Evolutionary conservation across 345 rosid genomes (phyloP), one percentile per base, ranked within the genome.

Genomic region (Citrus inodora): DNA sequence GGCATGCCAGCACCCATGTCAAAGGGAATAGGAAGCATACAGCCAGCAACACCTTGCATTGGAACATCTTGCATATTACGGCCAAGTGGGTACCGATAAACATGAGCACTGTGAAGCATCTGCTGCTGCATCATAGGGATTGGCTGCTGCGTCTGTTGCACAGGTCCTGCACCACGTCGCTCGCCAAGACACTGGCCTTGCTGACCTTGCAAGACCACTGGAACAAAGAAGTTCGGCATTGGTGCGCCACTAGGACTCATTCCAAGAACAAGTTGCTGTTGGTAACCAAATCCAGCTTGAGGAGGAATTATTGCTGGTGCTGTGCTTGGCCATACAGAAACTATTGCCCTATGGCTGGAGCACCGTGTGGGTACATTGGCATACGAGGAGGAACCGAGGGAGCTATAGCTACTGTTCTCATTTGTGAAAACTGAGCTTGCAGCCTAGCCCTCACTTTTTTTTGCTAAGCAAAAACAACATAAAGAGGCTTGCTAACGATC

Each of bases 231-330:
- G 78, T 90, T 90, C 42, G 90, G 92, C 83, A 89, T 83, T n/a
- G 94, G 92, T 22, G 84, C 90, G 4, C 88, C 90, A 61, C 90
- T 90, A 46, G 97, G 94, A 76, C 94, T 85, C 90, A 90, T 92
- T 65, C 92, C 94, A 37, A 92, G 90, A 81, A 90, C 89, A 70
- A 92, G 92, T 77, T 89, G 97, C 79, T 89, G 94, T 82, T 88
- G 97, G 81, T 89, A 92, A 42, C 94, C 92, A 86, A 90, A 92
- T 38, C 94, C 90, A 81, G 92, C 89, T 78, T 89, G 91, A 2
- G 86, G 91, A 74, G 88, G 92, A 22, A 90, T 85, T 25, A 92
- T 82, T 72, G 94, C 84, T 72, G 92, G 94, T 25, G 93, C 92
- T 59, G 92, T 53, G 77, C 91, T 84, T 92, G 97, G 56, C 94